A percentile compares a stretch with the other conserved stretches of the same genome.
These are phyloP conservation scores for Larix kaempferi DNA, from an alignment of 75 land plant species.

Conservation along the genomic window DNA sequence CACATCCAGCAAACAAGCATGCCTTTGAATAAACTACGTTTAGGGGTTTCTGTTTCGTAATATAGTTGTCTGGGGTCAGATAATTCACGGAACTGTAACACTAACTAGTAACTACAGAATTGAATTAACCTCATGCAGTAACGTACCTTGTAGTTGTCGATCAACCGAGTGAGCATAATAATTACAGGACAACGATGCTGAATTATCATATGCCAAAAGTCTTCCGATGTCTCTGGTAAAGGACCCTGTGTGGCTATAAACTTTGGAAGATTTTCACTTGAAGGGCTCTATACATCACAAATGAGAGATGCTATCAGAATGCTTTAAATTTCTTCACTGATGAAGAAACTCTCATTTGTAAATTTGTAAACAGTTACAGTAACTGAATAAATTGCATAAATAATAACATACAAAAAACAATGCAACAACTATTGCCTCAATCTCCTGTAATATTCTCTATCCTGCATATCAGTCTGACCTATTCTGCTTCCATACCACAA, in stretches of 20 bases:
- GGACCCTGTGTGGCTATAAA: conserved; percentile 98
- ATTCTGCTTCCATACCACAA: conserved; percentile 40
- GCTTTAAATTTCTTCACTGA: not conserved
- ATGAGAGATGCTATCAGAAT: not conserved
- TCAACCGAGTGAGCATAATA: conserved; percentile 76
- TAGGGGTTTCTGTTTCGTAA: not conserved
- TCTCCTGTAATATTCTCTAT: not conserved
- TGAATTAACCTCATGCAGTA: not conserved
- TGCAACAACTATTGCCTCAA: not conserved
- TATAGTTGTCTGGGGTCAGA: not conserved
- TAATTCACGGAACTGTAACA: not conserved
- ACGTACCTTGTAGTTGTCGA: conserved; percentile 47
- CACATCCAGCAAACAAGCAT: not conserved
- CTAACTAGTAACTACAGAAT: not conserved
- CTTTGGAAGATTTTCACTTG: conserved; percentile 44
- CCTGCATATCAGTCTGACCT: conserved; percentile 9
- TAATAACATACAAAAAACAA: not conserved
- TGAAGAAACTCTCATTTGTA: not conserved
- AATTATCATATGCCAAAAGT: conserved; percentile 92
- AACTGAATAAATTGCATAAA: not conserved
- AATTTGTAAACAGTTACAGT: not conserved
- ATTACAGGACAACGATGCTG: conserved; percentile 77
- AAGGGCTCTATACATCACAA: conserved; percentile 31
- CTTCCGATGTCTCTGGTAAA: conserved; percentile 64
- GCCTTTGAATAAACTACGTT: not conserved